Percentiles rank a stretch among this genome's conserved stretches.
These are phyloP conservation scores for Coffea canephora DNA, from an alignment of 257 asterid genomes.

Conservation along the genomic window DNA sequence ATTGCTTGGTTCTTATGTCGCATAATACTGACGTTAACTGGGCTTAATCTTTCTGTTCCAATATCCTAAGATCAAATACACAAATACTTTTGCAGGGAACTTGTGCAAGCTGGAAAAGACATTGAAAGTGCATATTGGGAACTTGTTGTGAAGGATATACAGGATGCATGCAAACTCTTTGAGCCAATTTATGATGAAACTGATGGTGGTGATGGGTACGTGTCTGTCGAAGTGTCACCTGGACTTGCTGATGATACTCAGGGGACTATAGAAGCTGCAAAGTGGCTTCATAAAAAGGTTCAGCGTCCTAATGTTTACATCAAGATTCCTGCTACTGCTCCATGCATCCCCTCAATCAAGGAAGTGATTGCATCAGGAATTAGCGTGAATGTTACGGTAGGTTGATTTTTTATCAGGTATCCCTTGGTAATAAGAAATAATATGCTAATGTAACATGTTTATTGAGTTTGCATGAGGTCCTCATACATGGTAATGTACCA, in stretches of 20 bases:
- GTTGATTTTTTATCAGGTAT: conserved; percentile 25
- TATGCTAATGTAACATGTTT: not conserved
- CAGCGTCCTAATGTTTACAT: conserved; percentile 85
- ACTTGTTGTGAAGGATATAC: conserved; percentile 96
- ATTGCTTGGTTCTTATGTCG: not conserved
- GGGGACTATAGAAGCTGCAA: conserved; percentile 87
- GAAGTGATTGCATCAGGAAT: conserved; percentile 94
- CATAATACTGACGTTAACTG: not conserved
- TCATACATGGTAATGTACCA: not conserved
- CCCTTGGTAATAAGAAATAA: not conserved
- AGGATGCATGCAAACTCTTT: conserved; percentile 98
- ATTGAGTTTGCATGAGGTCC: not conserved
- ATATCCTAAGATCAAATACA: not conserved
- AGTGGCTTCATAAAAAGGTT: conserved; percentile 91
- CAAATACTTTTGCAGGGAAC: conserved; percentile 60
- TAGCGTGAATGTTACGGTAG: conserved; percentile 93
- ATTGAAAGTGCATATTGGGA: conserved; percentile 95
- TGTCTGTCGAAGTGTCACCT: conserved; percentile 99
- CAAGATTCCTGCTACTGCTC: conserved; percentile 94
- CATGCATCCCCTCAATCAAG: conserved; percentile 96
- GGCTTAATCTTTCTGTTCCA: not conserved
- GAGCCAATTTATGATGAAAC: conserved; percentile 85
- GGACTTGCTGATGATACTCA: conserved; percentile 91
- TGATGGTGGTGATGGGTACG: conserved; percentile 93
- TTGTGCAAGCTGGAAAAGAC: conserved; percentile 87